Percentiles rank a stretch among this genome's conserved stretches.
These are phyloP conservation scores for Epichloe baconii DNA, from an alignment of 2,329 filamentous ascomycete genomes.

Conservation along the genomic window DNA sequence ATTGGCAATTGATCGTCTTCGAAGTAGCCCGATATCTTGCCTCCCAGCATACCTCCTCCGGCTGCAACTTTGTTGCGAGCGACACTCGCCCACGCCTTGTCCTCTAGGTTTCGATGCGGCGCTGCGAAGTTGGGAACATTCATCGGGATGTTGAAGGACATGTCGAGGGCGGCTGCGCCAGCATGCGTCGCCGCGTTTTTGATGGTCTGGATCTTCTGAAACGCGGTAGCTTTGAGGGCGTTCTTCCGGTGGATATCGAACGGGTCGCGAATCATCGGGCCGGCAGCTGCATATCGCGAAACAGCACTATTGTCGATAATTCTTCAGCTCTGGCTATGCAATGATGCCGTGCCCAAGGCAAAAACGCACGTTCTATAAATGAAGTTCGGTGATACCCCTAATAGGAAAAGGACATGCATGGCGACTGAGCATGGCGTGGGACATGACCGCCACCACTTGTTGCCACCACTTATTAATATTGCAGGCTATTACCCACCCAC, in stretches of 20 bases:
- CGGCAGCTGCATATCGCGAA: slow-evolving; percentile 17
- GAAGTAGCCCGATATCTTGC: slow-evolving; percentile 51
- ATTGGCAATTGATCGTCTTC: slow-evolving; percentile 57
- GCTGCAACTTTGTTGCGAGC: slow-evolving; percentile 21
- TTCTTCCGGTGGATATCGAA: slow-evolving; percentile 30
- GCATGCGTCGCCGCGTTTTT: slow-evolving; percentile 36
- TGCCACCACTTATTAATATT: too few relatives aligned
- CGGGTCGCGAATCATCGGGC: slow-evolving; percentile 29
- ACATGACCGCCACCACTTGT: background rate
- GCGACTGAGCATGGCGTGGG: too few relatives aligned
- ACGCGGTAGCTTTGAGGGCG: slow-evolving; percentile 35
- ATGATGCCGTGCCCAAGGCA: too few relatives aligned
- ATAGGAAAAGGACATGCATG: too few relatives aligned
- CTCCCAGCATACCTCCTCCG: slow-evolving; percentile 29
- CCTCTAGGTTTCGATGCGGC: slow-evolving; percentile 51
- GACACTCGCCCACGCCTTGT: slow-evolving; percentile 48
- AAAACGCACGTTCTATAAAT: too few relatives aligned
- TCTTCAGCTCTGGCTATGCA: background rate
- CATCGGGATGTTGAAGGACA: slow-evolving; percentile 55
- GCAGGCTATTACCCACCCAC: too few relatives aligned
- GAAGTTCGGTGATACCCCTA: too few relatives aligned
- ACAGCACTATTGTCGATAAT: background rate
- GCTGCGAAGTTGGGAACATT: slow-evolving; percentile 57
- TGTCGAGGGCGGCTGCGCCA: slow-evolving; percentile 36
- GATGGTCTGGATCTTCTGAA: slow-evolving; percentile 29